Evolutionary conservation across 2,329 filamentous ascomycete species (phyloP).

Genomic region (Zymoseptoria ardabiliae): DNA sequence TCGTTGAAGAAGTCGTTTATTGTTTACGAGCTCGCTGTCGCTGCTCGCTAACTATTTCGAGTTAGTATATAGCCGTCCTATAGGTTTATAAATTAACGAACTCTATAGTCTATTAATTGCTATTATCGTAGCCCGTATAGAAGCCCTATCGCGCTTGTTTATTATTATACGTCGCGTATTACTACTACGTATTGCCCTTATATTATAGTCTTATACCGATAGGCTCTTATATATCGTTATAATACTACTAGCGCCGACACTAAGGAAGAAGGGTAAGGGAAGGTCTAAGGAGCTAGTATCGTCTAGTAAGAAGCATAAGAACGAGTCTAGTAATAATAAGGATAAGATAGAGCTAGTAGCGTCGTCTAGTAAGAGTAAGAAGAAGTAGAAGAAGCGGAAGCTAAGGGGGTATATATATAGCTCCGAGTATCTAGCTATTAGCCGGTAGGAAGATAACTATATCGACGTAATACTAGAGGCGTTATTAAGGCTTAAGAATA

Average conservation of each 20-base stretch:
- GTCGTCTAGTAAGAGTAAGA: no score
- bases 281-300: background rate
- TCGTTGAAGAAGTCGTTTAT: background rate
- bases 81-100: background rate
- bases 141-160: no score
- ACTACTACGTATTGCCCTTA: no score
- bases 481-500: background rate
- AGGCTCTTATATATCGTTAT: background rate
- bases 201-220: background rate
- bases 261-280: background rate
- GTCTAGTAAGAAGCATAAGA: background rate
- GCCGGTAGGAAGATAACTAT: background rate
- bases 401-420: background rate
- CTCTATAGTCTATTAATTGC: background rate
- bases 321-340: background rate
- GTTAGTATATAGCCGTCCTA: background rate
- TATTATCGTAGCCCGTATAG: background rate
- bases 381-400: no score
- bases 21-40: background rate
- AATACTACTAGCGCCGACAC: background rate
- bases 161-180: no score
- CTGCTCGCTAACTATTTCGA: background rate
- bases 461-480: background rate
- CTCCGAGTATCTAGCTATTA: background rate
- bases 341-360: background rate